Base-by-base conservation (phyloP, 2,329 filamentous ascomycete species). In the Aspergillus sp. region DNA sequence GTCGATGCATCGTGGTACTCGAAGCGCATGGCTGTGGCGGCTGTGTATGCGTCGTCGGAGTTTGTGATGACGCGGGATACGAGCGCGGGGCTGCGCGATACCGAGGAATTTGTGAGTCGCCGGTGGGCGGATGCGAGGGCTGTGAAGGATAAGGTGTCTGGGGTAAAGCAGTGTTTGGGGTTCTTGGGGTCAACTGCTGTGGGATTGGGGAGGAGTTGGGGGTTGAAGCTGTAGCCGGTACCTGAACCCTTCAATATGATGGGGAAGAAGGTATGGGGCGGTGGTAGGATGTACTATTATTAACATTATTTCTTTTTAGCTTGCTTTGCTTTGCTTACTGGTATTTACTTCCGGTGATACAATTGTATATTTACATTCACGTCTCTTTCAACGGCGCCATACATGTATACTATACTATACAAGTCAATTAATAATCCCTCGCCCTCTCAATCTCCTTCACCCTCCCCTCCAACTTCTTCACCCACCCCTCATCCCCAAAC, bases 21-120 rank as follows among this genome's bases (percentile, higher is more conserved):
- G 2, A 90, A 89, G 73, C 82, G 88, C 3, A 82, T 86, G 8
- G 84, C 82, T 0, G 74, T 91, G 23, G 82, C 85, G 0, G 82
- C 83, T 2, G 82, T 90, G n/a, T 91, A 90, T 71, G 91, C 91
- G 54, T 86, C 88, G 36, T 85, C 89, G 58, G 95, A 99, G 78
- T 81, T 97, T 5, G 96, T 93, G 78, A 97, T 98, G 92, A 97
- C 92, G 21, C 92, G 90, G 61, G 95, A 98, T 76, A 83, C 81
- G 62, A 92, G 89, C 3, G 79, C 83, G 0, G 86, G 85, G n/a
- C 95, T 90, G 69, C 74, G 72, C 8, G 90, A 93, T 64, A 98
- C 95, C 3, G 88, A 88, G 65, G 83, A 86, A 8, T 99, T 98
- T 73, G 79, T 98, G 56, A 84, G 88, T 58, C 84, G 92, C 47